Base-by-base conservation (phyloP, 2,329 filamentous ascomycete genomes). In the Cladophialophora chaetospira region DNA sequence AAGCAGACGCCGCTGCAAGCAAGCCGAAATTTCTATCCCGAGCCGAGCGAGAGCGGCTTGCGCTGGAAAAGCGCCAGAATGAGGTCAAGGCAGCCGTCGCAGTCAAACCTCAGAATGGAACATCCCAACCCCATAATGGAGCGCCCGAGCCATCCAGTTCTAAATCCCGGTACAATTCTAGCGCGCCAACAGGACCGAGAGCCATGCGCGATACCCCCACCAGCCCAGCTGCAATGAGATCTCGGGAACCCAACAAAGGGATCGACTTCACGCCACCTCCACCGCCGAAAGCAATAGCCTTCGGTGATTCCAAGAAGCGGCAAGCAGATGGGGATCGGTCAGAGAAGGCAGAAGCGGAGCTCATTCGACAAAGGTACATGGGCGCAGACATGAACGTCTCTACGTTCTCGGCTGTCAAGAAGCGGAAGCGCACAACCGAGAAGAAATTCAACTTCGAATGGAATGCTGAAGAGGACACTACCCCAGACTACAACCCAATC, bases 381-480 rank as follows among this genome's bases (percentile, higher is more conserved):
- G 94, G 94, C 2, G 88, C 90, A 1, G 90, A 96, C 63, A 85
- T 89, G 50, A 95, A 94, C 63, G 84, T 87, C 62, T 92, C 88
- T 3, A 96, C 83, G 33, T 97, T 97, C 69, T 96, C 91, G 0
- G 92, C 92, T 1, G 90, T 94, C 77, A 99, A 97, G 82, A 97
- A 97, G 79, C 84, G 93, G 55, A 88, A 89, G 76, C 83, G 93
- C 60, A 96, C 91, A 1, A 94, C 90, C 1, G 93, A 96, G 69
- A 91, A 92, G 74, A 97, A 99, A 72, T 99, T 99, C 78, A 99
- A 97, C 68, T 99, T 99, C 67, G 94, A 96, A 67, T 99, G 94
- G 94, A 95, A 96, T 66, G 83, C 85, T 1, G 89, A 95, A 60
- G 94, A 99, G 70, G 94, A 99, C 72, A 99, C 94, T 0, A 93